These are phyloP conservation scores for Rauvolfia tetraphylla DNA, from an alignment of 257 asterid species.

Conservation along the genomic window DNA sequence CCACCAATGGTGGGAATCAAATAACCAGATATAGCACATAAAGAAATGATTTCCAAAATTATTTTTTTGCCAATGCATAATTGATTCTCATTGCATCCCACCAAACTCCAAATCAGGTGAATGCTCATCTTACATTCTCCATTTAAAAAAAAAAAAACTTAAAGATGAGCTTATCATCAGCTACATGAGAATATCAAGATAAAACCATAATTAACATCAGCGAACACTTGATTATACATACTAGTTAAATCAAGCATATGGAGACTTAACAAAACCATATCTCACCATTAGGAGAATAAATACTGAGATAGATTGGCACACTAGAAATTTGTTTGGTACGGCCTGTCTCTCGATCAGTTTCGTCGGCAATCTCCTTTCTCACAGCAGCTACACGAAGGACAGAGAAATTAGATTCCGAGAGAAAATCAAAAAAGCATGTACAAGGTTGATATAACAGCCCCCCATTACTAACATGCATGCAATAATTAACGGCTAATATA, in stretches of 20 bases:
- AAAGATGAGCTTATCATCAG: neutral
- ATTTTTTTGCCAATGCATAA: neutral
- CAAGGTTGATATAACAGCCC: neutral
- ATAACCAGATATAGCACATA: neutral
- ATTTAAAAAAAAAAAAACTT: neutral
- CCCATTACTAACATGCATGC: neutral
- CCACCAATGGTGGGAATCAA: neutral
- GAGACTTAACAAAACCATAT: conserved; percentile 3
- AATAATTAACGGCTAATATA: neutral
- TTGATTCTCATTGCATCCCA: neutral
- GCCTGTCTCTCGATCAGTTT: conserved; percentile 97
- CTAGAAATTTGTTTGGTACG: conserved; percentile 73
- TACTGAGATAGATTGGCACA: conserved; percentile 95
- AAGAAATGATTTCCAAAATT: neutral
- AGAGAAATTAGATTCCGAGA: conserved; percentile 14
- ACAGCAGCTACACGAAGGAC: conserved; percentile 71
- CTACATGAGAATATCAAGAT: neutral
- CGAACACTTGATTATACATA: neutral
- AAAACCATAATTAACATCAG: neutral
- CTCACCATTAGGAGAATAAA: conserved; percentile 82
- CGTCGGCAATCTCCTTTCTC: conserved; percentile 86
- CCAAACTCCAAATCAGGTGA: neutral
- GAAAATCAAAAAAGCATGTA: neutral
- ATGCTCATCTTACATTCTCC: neutral
- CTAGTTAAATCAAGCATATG: neutral